A percentile compares a stretch with the other conserved stretches of the same genome.
phyloP scores from a whole-genome alignment of 2,329 filamentous ascomycete genomes.

The Aureobasidium sp. region DNA sequence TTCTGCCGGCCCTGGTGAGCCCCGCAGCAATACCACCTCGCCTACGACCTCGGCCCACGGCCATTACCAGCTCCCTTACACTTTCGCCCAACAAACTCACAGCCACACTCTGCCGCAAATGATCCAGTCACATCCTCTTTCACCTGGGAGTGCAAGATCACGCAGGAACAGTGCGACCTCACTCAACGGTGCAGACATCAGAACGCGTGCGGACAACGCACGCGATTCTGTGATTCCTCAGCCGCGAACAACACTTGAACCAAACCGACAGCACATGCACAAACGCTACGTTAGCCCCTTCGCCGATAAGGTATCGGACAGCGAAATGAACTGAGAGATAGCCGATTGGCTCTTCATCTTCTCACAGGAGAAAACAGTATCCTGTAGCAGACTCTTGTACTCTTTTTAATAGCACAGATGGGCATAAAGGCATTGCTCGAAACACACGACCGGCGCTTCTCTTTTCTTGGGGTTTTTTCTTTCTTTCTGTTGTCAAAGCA shows the following conservation, averaged over 20 bases:
- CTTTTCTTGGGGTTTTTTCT: not conserved
- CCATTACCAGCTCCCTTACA: slow-evolving; percentile 8
- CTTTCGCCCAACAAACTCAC: slow-evolving; percentile 22
- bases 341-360: not conserved
- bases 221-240: slow-evolving; percentile 13
- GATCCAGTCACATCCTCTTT: slow-evolving; percentile 15
- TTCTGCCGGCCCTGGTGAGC: not conserved
- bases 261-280: not conserved
- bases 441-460: not conserved
- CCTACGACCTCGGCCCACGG: not conserved
- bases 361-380: slow-evolving; percentile 7
- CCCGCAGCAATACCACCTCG: slow-evolving; percentile 2
- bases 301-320: slow-evolving; percentile 3
- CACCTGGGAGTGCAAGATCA: slow-evolving; percentile 19
- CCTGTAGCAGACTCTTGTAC: not conserved
- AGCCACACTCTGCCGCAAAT: slow-evolving; percentile 26
- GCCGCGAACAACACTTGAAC: slow-evolving; percentile 5
- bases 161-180: slow-evolving; percentile 20
- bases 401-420: not conserved
- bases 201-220: slow-evolving; percentile 25
- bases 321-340: not conserved
- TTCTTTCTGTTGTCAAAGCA: not conserved
- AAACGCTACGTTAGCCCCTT: slow-evolving; percentile 9
- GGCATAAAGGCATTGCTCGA: not conserved
- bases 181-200: slow-evolving; percentile 14